phyloP scores from a whole-genome alignment of 2,329 filamentous ascomycete species.

The Aureobasidium sp. region DNA sequence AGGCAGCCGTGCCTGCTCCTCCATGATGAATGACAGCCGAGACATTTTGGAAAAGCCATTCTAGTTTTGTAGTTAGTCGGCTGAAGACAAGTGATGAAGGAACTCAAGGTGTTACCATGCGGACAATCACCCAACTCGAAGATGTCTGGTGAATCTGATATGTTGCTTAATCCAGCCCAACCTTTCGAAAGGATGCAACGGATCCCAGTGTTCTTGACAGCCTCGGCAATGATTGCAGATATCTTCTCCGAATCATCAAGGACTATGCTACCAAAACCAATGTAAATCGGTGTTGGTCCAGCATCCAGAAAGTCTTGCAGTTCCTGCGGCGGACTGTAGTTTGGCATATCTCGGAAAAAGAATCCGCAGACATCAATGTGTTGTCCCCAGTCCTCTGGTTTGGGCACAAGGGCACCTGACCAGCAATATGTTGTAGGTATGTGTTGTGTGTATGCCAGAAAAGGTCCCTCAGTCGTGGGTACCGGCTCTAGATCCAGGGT shows the following conservation, averaged over 20 bases:
- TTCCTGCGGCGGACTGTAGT: constrained; percentile 8
- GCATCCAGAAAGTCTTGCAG: constrained; percentile 13
- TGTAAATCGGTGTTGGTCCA: constrained; percentile 15
- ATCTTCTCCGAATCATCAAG: constrained; percentile 29
- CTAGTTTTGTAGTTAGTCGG: not conserved
- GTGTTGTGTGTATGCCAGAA: constrained; percentile 5
- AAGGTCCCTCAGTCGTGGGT: not conserved
- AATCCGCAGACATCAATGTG: constrained; percentile 28
- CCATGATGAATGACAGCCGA: constrained; percentile 32
- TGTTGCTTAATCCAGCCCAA: constrained; percentile 17
- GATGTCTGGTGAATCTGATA: constrained; percentile 5
- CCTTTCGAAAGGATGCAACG: not conserved
- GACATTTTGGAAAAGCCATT: constrained; percentile 30
- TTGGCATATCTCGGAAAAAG: constrained; percentile 13
- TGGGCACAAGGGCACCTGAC: not conserved
- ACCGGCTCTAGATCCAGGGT: constrained; percentile 13
- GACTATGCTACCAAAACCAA: constrained; percentile 17
- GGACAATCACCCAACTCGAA: constrained; percentile 1
- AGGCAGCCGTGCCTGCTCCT: constrained; percentile 30
- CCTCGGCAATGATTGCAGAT: constrained; percentile 28
- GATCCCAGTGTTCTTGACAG: constrained; percentile 22
- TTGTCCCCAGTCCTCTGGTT: not conserved
- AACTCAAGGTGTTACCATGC: not conserved
- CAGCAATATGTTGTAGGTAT: constrained; percentile 20
- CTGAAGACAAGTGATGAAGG: not conserved